A percentile compares a stretch with the other conserved stretches of the same genome.
Conservation (phyloP, 1,284 basidiomycete genomes). For the Microbotryum lychnidis-dioicae region DNA sequence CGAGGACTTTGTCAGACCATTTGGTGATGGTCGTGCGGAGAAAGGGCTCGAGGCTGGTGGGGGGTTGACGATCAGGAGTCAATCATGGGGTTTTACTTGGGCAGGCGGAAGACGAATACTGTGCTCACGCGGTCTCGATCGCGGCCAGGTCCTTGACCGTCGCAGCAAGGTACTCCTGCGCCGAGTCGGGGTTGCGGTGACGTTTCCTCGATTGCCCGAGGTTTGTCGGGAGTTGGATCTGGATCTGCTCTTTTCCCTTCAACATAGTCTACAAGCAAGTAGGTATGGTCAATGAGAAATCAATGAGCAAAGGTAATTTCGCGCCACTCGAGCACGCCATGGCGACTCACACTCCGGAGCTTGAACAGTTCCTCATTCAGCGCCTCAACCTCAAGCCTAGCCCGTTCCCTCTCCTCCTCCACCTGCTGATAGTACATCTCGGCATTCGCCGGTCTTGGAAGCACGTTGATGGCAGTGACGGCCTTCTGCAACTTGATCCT, state of each 20-base stretch:
- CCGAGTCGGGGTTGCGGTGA: slow-evolving; percentile 36
- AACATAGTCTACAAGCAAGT: slow-evolving; percentile 38
- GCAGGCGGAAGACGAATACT: background rate
- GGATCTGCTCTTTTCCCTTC: slow-evolving; percentile 46
- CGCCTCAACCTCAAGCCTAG: slow-evolving; percentile 20
- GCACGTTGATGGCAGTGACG: slow-evolving; percentile 53
- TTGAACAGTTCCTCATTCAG: slow-evolving; percentile 33
- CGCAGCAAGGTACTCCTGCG: slow-evolving; percentile 45
- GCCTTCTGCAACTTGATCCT: slow-evolving; percentile 84
- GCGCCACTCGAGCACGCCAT: no score
- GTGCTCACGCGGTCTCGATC: slow-evolving; percentile 51
- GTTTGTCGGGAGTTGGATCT: slow-evolving; percentile 47
- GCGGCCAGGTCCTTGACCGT: slow-evolving; percentile 46
- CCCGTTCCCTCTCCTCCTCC: slow-evolving; percentile 20
- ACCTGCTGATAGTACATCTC: slow-evolving; percentile 16
- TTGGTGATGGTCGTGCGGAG: slow-evolving; percentile 69
- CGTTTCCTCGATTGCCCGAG: slow-evolving; percentile 51
- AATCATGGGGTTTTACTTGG: background rate
- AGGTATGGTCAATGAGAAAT: background rate
- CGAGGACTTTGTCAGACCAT: slow-evolving; percentile 89
- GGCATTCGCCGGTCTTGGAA: slow-evolving; percentile 43
- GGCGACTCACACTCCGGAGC: slow-evolving; percentile 1
- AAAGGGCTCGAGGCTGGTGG: slow-evolving; percentile 37
- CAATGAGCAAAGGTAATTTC: slow-evolving; percentile 8
- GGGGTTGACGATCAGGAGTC: background rate